Conservation (phyloP, 2,329 filamentous ascomycete genomes). For the Elsinoe batatas region DNA sequence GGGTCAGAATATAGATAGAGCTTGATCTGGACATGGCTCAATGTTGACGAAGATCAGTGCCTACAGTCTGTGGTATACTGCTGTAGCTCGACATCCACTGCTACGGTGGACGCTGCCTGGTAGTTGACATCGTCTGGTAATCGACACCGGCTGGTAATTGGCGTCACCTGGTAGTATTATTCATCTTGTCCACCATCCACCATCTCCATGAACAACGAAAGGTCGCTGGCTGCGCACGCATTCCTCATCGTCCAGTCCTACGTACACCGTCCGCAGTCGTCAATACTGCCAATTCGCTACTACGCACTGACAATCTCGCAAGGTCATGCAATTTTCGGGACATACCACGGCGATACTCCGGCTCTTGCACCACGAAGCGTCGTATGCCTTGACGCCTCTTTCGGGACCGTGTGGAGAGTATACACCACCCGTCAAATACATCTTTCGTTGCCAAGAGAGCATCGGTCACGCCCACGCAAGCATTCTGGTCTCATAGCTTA, state of each 20-base stretch:
- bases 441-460: constrained; percentile 11
- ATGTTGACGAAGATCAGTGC: too few species aligned
- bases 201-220: too few species aligned
- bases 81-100: too few species aligned
- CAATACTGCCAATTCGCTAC: not conserved
- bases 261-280: not conserved
- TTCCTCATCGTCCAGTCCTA: not conserved
- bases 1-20: too few species aligned
- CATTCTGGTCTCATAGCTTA: not conserved
- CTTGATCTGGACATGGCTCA: too few species aligned
- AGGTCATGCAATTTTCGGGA: not conserved
- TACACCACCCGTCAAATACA: not conserved
- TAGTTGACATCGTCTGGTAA: too few species aligned
- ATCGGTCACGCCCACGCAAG: not conserved
- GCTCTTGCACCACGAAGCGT: not conserved
- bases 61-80: too few species aligned
- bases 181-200: too few species aligned
- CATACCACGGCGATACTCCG: not conserved
- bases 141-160: too few species aligned
- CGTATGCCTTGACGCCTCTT: constrained; percentile 5
- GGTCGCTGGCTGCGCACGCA: not conserved
- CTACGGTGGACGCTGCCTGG: too few species aligned
- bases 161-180: too few species aligned
- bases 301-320: not conserved
- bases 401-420: not conserved